Evolutionary conservation across 2,329 filamentous ascomycete species (phyloP), one percentile per base, ranked within the genome.

Genomic region (Pyrenophora teres): DNA sequence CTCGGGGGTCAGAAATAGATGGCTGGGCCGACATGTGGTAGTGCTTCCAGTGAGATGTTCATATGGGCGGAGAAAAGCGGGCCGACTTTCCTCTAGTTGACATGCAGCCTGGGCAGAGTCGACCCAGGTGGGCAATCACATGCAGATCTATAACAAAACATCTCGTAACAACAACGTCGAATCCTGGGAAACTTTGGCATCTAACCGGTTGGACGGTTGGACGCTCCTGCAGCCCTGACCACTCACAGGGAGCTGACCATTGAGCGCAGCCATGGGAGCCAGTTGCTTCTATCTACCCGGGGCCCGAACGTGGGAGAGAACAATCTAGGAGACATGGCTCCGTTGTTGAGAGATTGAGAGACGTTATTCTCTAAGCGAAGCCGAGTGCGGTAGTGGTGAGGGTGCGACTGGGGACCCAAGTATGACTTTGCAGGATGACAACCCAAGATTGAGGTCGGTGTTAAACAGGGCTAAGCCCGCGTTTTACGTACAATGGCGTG

Each of bases 141-240:
- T 57, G 63, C 56, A 52, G 57, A 60, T 59, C 57, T 50, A 39
- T 35, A 49, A 38, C 35, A 45, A 56, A 49, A 30, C 52, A 59
- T 66, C 60, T 65, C 57, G 62, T 63, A 66, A 66, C 56, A 56
- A 36, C 50, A 61, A 59, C 50, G 43, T 48, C 42, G 52, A 47
- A 56, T 35, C 47, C 36, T 44, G 52, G 57, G 49, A 52, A 19
- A 43, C n/a, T 49, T 27, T n/a, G n/a, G 33, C 31, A 35, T 35
- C 42, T 32, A 43, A 52, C 12, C 38, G 49, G 43, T 48, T 19
- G 38, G n/a, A 32, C 43, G 38, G 49, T 25, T 21, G 39, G 13
- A 32, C 23, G 6, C 13, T 16, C 9, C 30, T 21, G 23, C 41
- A 9, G 10, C 21, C 6, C 10, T 16, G 25, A 16, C 56, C 56